phyloP scores from a whole-genome alignment of 1,139 yeast species.

The Starmera stellimalicola region DNA sequence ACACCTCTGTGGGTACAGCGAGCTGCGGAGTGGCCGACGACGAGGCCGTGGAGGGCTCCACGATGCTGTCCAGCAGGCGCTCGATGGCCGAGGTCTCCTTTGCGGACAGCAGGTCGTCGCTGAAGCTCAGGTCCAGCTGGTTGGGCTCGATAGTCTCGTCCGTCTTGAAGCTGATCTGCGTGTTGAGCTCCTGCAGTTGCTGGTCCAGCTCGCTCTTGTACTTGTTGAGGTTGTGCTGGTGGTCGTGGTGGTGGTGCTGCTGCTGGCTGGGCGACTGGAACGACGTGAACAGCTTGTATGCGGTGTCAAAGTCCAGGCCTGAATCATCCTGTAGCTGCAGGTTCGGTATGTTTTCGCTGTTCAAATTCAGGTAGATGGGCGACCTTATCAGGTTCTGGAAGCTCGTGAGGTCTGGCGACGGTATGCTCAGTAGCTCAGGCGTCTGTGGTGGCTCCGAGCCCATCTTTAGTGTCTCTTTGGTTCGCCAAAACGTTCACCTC shows the following conservation, averaged over 20 bases:
- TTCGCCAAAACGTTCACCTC: not conserved
- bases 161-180: not conserved
- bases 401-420: not conserved
- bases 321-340: slow-evolving; percentile 1
- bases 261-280: not conserved
- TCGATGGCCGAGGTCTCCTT: slow-evolving; percentile 28
- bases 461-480: not conserved
- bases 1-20: not conserved
- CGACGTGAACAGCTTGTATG: not conserved
- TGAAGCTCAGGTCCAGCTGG: not conserved
- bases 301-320: slow-evolving; percentile 1
- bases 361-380: not conserved
- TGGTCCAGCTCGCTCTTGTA: slow-evolving; percentile 1
- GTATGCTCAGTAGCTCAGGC: slow-evolving; percentile 1
- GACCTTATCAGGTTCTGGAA: not conserved
- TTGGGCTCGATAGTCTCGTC: not conserved
- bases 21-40: not conserved
- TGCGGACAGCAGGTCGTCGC: slow-evolving; percentile 12
- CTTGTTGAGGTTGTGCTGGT: not conserved
- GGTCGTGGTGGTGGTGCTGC: not conserved
- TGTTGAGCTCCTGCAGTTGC: not conserved
- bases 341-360: not conserved
- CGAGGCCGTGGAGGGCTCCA: slow-evolving; percentile 6
- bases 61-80: slow-evolving; percentile 29
- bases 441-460: not conserved